Percentiles rank a stretch among this genome's conserved stretches.
These are phyloP conservation scores for Claviceps pazoutovae DNA, from an alignment of 2,329 filamentous ascomycete species.

Conservation along the genomic window DNA sequence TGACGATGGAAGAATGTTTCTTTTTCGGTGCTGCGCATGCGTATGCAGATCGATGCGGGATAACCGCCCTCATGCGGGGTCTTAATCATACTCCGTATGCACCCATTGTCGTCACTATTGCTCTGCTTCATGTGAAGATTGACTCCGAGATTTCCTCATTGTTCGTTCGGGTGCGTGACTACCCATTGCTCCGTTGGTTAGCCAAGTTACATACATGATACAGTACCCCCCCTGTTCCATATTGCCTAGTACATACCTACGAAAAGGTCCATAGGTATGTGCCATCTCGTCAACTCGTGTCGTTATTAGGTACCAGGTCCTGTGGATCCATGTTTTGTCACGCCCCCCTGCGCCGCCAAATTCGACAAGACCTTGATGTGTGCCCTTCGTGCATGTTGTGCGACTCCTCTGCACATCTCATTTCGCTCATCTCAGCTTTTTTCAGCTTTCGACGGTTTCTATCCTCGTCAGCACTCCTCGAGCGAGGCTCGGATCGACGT, in stretches of 20 bases:
- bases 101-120: too few species aligned
- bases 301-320: neutral
- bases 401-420: neutral
- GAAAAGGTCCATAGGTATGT: neutral
- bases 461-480: neutral
- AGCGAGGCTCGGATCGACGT: neutral
- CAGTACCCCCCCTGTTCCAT: too few species aligned
- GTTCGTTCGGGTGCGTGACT: too few species aligned
- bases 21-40: too few species aligned
- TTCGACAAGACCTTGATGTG: neutral
- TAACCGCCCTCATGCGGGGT: too few species aligned
- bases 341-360: neutral
- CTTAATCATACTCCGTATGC: too few species aligned
- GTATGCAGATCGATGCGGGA: too few species aligned
- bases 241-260: neutral
- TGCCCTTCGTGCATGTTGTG: neutral
- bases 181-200: too few species aligned
- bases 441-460: neutral
- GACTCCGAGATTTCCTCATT: too few species aligned
- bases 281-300: neutral
- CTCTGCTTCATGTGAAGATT: too few species aligned
- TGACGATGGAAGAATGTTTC: too few species aligned
- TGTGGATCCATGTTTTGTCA: constrained; percentile 1
- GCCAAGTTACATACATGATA: too few species aligned
- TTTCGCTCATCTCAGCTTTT: neutral